Conservation (phyloP, 2,329 filamentous ascomycete species). For the Fonsecaea monophora region DNA sequence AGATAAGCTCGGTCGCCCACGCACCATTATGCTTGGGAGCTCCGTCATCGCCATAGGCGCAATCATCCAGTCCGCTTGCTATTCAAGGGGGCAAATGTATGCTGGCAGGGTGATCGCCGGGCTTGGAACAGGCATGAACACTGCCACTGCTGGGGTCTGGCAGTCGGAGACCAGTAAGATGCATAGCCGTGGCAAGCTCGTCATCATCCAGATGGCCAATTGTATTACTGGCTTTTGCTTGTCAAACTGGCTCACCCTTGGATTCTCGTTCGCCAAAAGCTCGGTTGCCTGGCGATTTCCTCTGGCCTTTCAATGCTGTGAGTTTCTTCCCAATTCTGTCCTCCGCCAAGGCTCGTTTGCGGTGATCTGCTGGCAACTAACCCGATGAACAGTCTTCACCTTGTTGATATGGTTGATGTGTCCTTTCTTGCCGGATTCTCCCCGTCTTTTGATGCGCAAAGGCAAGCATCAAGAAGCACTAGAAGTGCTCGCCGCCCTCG, state of each 20-base stretch:
- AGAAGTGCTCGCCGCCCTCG: constrained; percentile 50
- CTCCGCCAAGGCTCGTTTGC: too few species aligned
- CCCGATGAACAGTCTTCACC: constrained; percentile 52
- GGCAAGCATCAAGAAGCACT: constrained; percentile 61
- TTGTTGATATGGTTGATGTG: constrained; percentile 56
- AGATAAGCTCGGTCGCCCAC: constrained; percentile 56
- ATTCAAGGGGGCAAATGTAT: constrained; percentile 50
- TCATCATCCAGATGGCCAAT: constrained; percentile 60
- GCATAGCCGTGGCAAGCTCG: constrained; percentile 58
- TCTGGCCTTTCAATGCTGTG: constrained; percentile 62
- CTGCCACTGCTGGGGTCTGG: constrained; percentile 51
- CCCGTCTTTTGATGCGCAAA: constrained; percentile 65
- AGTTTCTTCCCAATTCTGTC: constrained; percentile 3
- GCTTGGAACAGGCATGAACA: constrained; percentile 42
- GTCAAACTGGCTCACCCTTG: constrained; percentile 61
- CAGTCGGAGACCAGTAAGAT: constrained; percentile 58
- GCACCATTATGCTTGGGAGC: constrained; percentile 49
- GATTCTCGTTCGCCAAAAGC: constrained; percentile 59
- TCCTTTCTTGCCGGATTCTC: constrained; percentile 54
- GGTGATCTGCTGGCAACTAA: background rate
- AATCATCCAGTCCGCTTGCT: constrained; percentile 52
- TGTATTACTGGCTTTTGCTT: constrained; percentile 56
- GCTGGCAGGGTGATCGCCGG: constrained; percentile 58
- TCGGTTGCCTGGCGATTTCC: constrained; percentile 63
- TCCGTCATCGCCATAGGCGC: constrained; percentile 55